Evolutionary conservation across 169 alveolate species (phyloP).

Genomic region (Perkinsus olseni): DNA sequence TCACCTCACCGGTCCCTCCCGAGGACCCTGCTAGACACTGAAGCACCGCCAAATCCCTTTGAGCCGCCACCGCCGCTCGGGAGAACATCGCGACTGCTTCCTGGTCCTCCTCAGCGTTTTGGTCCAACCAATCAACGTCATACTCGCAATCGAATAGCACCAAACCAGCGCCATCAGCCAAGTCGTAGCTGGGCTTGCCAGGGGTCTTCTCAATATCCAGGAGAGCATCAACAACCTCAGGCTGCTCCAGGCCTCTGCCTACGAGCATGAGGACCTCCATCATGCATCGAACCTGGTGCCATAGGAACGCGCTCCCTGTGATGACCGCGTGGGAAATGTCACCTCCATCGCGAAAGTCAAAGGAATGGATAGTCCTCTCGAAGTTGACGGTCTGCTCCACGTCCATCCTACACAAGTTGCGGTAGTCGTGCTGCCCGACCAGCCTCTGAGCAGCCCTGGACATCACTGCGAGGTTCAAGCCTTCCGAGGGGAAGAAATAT

Average conservation of each 20-base stretch:
- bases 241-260: constrained; percentile 50
- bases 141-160: constrained; percentile 62
- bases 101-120: background rate
- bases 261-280: constrained; percentile 62
- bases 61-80: background rate
- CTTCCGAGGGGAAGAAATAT: constrained; percentile 45
- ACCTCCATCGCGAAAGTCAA: background rate
- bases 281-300: constrained; percentile 72
- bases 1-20: background rate
- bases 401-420: constrained; percentile 67
- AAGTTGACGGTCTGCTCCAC: background rate
- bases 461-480: constrained; percentile 35
- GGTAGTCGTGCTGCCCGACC: constrained; percentile 63
- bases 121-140: constrained; percentile 22
- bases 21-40: background rate
- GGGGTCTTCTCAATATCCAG: constrained; percentile 40
- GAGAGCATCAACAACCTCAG: constrained; percentile 44
- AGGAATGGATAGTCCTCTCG: background rate
- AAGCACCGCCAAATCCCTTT: background rate
- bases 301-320: constrained; percentile 64
- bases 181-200: constrained; percentile 46
- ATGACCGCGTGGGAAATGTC: constrained; percentile 27
- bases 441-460: constrained; percentile 48
- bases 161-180: constrained; percentile 58
- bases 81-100: background rate